Evolutionary conservation across 169 alveolate species (phyloP), one percentile per base, ranked within the genome.

Genomic region (Plasmodium billcollinsi): DNA sequence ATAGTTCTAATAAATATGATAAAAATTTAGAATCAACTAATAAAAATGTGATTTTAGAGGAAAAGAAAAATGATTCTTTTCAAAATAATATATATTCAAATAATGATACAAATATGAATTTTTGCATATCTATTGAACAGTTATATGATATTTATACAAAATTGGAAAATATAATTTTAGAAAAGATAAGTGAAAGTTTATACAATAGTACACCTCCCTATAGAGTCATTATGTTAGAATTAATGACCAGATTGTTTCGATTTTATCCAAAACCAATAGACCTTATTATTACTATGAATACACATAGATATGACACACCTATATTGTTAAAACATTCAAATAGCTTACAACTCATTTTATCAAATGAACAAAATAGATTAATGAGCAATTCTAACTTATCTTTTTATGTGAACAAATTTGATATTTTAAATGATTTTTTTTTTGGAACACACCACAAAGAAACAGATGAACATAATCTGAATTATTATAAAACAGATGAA

Each of bases 161-260:
- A 73, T 26, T 94, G 66, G 61, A 88, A 74, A 58, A 88, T 24
- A 59, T 91, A 11, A 80, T 94, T 58, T 58, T 86, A 56, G 91
- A 71, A 65, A 90, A 88, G 29, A 61, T 94, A 73, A 61, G 93
- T 15, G 92, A 66, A 72, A 89, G 91, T 67, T 88, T 94, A 15
- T 94, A 94, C 56, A 86, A 78, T 70, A 90, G 93, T 45, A 94
- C 96, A 12, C 96, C 96, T 18, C 96, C 96, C 1, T 94, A 94
- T 83, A 65, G 96, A 21, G 94, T 92, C 47, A 92, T 94, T 18
- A 94, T 92, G 88, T 94, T 94, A 43, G 96, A 94, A 62, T 73
- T 94, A 50, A 59, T 94, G 65, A 94, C 96, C 15, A 67, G 96
- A 29, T 73, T 94, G 33, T 67, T 94, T 47, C 88, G 89, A n/a